Evolutionary conservation across 2,329 filamentous ascomycete species (phyloP).

Genomic region (Hortaea werneckii): DNA sequence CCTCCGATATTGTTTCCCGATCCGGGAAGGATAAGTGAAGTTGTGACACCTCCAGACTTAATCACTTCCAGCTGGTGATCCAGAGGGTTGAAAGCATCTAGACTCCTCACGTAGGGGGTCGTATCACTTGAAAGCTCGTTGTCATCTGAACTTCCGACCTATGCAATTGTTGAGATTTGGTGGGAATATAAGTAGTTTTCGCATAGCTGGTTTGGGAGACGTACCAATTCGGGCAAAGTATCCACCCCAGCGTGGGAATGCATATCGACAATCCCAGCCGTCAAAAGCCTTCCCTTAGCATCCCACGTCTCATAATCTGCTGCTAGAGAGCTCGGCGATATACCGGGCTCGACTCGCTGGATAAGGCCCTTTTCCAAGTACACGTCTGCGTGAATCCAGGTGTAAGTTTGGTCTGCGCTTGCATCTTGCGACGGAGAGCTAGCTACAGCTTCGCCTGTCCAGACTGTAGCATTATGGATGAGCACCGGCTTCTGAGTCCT

Average conservation of each 20-base stretch:
- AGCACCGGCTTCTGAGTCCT: slow-evolving; percentile 50
- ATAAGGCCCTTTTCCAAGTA: slow-evolving; percentile 53
- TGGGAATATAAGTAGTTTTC: no score
- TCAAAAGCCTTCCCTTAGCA: slow-evolving; percentile 51
- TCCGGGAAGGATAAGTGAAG: slow-evolving; percentile 55
- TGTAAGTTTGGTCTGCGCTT: slow-evolving; percentile 48
- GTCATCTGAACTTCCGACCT: slow-evolving; percentile 44
- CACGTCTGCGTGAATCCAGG: slow-evolving; percentile 52
- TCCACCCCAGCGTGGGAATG: slow-evolving; percentile 56
- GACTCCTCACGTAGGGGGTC: slow-evolving; percentile 57
- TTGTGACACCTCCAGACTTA: slow-evolving; percentile 64
- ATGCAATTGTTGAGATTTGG: background rate
- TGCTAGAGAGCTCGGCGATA: slow-evolving; percentile 35
- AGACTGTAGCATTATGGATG: slow-evolving; percentile 57
- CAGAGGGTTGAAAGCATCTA: slow-evolving; percentile 54
- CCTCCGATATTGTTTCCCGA: slow-evolving; percentile 63
- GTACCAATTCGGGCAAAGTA: slow-evolving; percentile 43
- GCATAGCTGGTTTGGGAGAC: background rate
- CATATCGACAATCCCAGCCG: slow-evolving; percentile 61
- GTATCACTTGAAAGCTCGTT: slow-evolving; percentile 57
- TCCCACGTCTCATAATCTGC: slow-evolving; percentile 44
- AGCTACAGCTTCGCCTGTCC: slow-evolving; percentile 50
- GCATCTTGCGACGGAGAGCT: slow-evolving; percentile 47
- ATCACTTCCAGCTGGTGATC: slow-evolving; percentile 59
- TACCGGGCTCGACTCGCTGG: slow-evolving; percentile 39